Evolutionary conservation across 768 basidiomycete genomes (phyloP).

Genomic region (Leucosporidium scottii): DNA sequence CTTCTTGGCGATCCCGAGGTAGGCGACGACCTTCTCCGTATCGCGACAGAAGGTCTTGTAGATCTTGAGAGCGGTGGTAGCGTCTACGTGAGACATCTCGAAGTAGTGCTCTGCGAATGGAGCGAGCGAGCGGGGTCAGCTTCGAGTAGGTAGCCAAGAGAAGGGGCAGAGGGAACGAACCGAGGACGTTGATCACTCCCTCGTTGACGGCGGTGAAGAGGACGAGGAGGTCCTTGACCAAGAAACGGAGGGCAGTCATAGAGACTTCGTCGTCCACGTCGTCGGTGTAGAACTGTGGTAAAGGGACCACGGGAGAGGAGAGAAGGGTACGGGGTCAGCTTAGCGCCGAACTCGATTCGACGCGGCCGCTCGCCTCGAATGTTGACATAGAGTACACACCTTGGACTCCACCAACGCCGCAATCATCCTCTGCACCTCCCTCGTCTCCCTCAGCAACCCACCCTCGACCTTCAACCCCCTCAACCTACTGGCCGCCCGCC

Average conservation of each 20-base stretch:
- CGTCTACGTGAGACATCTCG: slow-evolving; percentile 94
- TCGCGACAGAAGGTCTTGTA: slow-evolving; percentile 93
- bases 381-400: slow-evolving; percentile 50
- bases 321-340: not conserved
- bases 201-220: slow-evolving; percentile 96
- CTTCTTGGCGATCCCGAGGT: slow-evolving; percentile 82
- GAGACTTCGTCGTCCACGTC: slow-evolving; percentile 87
- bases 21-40: slow-evolving; percentile 83
- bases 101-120: slow-evolving; percentile 72
- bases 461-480: slow-evolving; percentile 91
- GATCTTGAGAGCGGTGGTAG: slow-evolving; percentile 69
- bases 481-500: slow-evolving; percentile 45
- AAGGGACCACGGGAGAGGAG: not conserved
- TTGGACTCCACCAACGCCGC: slow-evolving; percentile 79
- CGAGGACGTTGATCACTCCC: slow-evolving; percentile 59
- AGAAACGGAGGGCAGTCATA: slow-evolving; percentile 78
- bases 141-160: not conserved
- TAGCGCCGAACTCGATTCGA: not conserved
- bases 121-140: not conserved
- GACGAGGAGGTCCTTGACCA: slow-evolving; percentile 91
- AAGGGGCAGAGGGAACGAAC: slow-evolving; percentile 37
- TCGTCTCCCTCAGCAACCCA: slow-evolving; percentile 84
- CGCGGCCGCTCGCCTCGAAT: not conserved
- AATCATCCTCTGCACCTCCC: slow-evolving; percentile 80
- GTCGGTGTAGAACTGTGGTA: slow-evolving; percentile 76